Percentiles rank a stretch among this genome's conserved stretches.
phyloP scores from a whole-genome alignment of 169 alveolate genomes.

The Cryptosporidium ryanae region DNA sequence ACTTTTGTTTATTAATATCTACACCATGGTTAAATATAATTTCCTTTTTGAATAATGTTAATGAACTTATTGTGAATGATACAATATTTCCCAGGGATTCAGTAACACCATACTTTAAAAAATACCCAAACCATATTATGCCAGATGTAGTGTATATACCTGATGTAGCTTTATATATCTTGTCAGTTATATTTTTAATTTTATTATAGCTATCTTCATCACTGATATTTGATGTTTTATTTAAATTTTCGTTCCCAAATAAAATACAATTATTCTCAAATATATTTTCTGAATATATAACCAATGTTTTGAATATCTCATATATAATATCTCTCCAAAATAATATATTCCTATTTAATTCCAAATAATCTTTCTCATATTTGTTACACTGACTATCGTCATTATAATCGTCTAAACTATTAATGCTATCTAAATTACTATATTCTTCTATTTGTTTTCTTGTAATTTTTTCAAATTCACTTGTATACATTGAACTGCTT shows the following conservation, averaged over 20 bases:
- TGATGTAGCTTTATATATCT: background rate
- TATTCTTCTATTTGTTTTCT: no score
- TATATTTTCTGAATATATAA: constrained; percentile 5
- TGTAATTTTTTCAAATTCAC: no score
- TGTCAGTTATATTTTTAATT: constrained; percentile 6
- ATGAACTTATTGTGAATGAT: constrained; percentile 13
- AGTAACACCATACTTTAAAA: constrained; percentile 36
- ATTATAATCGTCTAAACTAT: background rate
- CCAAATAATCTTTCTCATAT: constrained; percentile 5
- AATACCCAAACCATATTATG: constrained; percentile 50
- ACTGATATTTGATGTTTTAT: background rate
- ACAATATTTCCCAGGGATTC: constrained; percentile 27
- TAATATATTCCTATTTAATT: constrained; percentile 12
- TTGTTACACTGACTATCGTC: background rate
- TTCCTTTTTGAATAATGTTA: background rate
- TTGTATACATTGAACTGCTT: constrained; percentile 26
- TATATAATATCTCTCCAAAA: constrained; percentile 57
- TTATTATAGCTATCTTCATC: background rate
- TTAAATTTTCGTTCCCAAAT: background rate
- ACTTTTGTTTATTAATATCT: background rate
- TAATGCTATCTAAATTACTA: background rate
- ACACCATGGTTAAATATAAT: background rate
- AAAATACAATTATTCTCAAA: background rate
- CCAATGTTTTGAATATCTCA: constrained; percentile 14
- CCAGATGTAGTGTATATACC: constrained; percentile 29